These are phyloP conservation scores for Cyphellophora attinorum DNA, from an alignment of 2,329 filamentous ascomycete species.

Conservation along the genomic window DNA sequence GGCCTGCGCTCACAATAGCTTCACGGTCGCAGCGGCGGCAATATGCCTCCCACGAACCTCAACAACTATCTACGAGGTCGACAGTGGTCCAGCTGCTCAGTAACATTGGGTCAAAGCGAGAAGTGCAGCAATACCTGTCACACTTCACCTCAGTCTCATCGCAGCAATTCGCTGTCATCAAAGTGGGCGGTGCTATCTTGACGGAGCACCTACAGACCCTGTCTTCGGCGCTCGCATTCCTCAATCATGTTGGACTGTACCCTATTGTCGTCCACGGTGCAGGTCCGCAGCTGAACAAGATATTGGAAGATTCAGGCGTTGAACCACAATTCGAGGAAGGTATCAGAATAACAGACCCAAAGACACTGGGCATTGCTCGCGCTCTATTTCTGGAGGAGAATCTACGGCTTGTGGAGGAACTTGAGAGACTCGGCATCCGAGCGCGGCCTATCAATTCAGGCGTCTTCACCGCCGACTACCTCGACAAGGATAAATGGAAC, in stretches of 20 bases:
- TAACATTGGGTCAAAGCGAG: slow-evolving; percentile 91
- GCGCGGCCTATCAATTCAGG: slow-evolving; percentile 82
- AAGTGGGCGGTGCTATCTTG: slow-evolving; percentile 92
- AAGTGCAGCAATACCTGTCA: slow-evolving; percentile 94
- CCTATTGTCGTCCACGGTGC: slow-evolving; percentile 93
- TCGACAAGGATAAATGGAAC: slow-evolving; percentile 94
- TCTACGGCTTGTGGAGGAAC: slow-evolving; percentile 76
- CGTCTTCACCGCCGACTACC: slow-evolving; percentile 85
- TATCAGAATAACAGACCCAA: slow-evolving; percentile 88
- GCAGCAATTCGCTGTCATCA: slow-evolving; percentile 96
- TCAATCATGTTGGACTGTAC: slow-evolving; percentile 89
- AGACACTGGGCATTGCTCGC: slow-evolving; percentile 82
- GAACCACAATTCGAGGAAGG: slow-evolving; percentile 95
- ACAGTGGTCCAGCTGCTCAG: slow-evolving; percentile 85
- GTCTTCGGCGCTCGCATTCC: slow-evolving; percentile 77
- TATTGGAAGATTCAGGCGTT: slow-evolving; percentile 80
- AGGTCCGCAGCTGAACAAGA: slow-evolving; percentile 86
- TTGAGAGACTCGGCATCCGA: slow-evolving; percentile 82
- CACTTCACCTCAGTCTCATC: slow-evolving; percentile 95
- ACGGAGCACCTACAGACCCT: slow-evolving; percentile 90
- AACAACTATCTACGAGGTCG: slow-evolving; percentile 57
- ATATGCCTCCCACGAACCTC: slow-evolving; percentile 37
- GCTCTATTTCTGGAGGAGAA: slow-evolving; percentile 95
- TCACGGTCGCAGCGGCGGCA: slow-evolving; percentile 25
- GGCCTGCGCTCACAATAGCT: background rate